Conservation (phyloP, 495 filamentous ascomycete genomes). For the Mycothermus thermophilus region DNA sequence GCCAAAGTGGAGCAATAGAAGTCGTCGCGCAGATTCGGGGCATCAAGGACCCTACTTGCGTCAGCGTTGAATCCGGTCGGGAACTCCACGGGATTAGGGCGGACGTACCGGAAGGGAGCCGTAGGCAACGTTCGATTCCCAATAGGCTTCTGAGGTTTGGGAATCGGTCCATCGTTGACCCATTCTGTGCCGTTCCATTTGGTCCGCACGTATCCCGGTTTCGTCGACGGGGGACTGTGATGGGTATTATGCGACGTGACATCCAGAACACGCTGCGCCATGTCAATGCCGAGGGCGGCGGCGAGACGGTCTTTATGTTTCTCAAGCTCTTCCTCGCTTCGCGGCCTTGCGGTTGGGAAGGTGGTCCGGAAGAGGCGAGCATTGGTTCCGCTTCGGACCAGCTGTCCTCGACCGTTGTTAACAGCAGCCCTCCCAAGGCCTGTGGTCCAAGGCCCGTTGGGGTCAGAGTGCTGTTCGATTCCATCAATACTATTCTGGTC, state of each 20-base stretch:
- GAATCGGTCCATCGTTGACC: constrained; percentile 34
- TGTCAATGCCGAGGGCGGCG: constrained; percentile 71
- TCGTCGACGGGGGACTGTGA: constrained; percentile 10
- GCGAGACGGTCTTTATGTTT: constrained; percentile 68
- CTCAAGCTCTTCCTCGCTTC: constrained; percentile 44
- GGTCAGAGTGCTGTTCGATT: constrained; percentile 38
- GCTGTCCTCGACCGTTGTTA: constrained; percentile 46
- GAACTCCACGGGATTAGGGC: neutral
- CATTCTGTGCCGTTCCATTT: constrained; percentile 49
- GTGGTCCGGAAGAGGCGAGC: constrained; percentile 59
- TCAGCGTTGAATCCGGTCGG: constrained; percentile 4
- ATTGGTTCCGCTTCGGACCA: constrained; percentile 55
- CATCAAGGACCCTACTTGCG: constrained; percentile 56
- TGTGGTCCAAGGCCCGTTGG: constrained; percentile 67
- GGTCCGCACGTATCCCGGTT: constrained; percentile 7
- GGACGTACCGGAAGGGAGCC: constrained; percentile 61
- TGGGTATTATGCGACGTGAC: constrained; percentile 10
- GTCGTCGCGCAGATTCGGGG: constrained; percentile 77
- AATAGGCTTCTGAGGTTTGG: constrained; percentile 12
- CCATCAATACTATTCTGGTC: constrained; percentile 12
- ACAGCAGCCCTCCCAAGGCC: constrained; percentile 44
- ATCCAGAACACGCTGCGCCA: constrained; percentile 43
- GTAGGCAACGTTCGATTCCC: constrained; percentile 39
- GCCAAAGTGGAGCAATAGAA: constrained; percentile 90
- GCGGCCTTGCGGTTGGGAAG: constrained; percentile 38